A percentile compares a stretch with the other conserved stretches of the same genome.
Evolutionary conservation across 164 flowering plant genomes (phyloP).

Genomic region (Vitis cinerea): DNA sequence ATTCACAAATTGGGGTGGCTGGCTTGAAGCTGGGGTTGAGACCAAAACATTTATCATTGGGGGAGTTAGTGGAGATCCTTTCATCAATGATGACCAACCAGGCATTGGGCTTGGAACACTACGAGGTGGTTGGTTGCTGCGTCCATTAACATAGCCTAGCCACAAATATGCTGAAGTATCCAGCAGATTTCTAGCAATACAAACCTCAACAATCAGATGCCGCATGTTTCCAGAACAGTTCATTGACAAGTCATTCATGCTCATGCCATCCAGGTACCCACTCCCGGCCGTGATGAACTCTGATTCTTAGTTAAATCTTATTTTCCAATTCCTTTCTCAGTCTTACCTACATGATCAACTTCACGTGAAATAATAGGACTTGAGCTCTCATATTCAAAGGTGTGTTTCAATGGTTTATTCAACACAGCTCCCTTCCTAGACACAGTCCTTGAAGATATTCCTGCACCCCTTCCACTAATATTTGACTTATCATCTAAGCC

Average conservation of each 20-base stretch:
- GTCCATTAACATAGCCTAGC: conserved; percentile 86
- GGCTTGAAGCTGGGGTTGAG: conserved; percentile 86
- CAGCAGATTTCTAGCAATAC: conserved; percentile 80
- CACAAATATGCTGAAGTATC: conserved; percentile 93
- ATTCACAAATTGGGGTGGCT: too few relatives aligned
- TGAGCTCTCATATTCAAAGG: conserved; percentile 40
- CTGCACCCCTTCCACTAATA: conserved; percentile 35
- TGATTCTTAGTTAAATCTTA: conserved; percentile 32
- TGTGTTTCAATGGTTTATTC: conserved; percentile 36
- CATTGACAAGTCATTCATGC: too few relatives aligned
- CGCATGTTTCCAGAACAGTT: conserved; percentile 67
- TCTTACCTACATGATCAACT: conserved; percentile 36
- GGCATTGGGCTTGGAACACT: conserved; percentile 54
- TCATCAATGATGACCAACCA: conserved; percentile 92
- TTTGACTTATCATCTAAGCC: conserved; percentile 41
- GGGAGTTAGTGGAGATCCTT: conserved; percentile 78
- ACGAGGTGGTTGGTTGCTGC: conserved; percentile 61
- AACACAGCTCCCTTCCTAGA: conserved; percentile 32
- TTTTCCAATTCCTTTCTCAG: conserved; percentile 39
- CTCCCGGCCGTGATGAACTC: conserved; percentile 14
- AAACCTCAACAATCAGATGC: conserved; percentile 95
- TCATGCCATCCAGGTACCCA: too few relatives aligned
- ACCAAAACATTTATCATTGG: conserved; percentile 65
- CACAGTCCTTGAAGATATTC: conserved; percentile 32
- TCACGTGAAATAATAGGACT: conserved; percentile 29